Conservation (phyloP, 2,329 filamentous ascomycete species). For the Fusarium falciforme region DNA sequence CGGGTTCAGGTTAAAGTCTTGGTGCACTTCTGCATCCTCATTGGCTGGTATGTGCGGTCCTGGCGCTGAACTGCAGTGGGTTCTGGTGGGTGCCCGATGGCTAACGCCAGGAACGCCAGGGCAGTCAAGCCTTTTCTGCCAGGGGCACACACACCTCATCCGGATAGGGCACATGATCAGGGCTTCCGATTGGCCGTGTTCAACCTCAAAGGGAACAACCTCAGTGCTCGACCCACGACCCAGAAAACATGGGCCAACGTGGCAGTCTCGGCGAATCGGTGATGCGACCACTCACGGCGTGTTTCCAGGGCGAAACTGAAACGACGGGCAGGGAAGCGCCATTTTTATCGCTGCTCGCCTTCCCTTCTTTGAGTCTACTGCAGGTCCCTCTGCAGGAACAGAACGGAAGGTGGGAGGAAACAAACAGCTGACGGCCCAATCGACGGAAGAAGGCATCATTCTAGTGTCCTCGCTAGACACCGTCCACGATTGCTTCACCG, state of each 20-base stretch:
- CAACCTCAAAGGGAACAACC: conserved; percentile 16
- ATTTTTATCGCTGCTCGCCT: conserved; percentile 17
- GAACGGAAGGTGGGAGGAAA: conserved; percentile 6
- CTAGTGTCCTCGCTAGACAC: background rate
- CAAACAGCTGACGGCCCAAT: conserved; percentile 26
- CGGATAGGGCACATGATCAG: background rate
- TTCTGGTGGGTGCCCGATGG: background rate
- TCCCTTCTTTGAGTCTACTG: background rate
- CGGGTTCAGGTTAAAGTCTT: conserved; percentile 25
- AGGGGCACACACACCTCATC: conserved; percentile 19
- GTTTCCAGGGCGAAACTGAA: conserved; percentile 25
- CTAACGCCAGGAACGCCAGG: conserved; percentile 8
- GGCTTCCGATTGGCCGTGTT: conserved; percentile 28
- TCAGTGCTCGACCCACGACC: conserved; percentile 1
- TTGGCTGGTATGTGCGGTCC: conserved; percentile 17
- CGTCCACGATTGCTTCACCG: conserved; percentile 1
- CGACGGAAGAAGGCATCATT: conserved; percentile 11
- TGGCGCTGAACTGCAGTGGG: conserved; percentile 19
- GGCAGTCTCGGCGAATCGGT: conserved; percentile 25
- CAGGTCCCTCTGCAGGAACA: no score
- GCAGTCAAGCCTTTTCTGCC: conserved; percentile 11
- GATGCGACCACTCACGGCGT: conserved; percentile 11
- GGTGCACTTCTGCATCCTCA: background rate
- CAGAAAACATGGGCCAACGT: conserved; percentile 33
- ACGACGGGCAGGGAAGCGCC: conserved; percentile 20